Percentiles rank a stretch among this genome's conserved stretches.
phyloP scores from a whole-genome alignment of 1,284 basidiomycete genomes.

The Hypsizygus ulmarius region DNA sequence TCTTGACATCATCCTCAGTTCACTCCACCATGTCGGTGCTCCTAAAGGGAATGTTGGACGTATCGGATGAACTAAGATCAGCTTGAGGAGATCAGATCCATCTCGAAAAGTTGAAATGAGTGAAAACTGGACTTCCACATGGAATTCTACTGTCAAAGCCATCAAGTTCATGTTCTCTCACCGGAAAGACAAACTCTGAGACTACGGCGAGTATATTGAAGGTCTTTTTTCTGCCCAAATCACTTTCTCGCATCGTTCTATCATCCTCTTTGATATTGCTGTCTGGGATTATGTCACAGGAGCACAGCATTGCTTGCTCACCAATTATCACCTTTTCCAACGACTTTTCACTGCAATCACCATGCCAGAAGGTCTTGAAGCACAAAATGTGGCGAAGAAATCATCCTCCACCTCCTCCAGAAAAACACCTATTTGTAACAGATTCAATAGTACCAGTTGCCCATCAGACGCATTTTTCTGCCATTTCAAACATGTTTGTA shows the following conservation, averaged over 20 bases:
- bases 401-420: neutral
- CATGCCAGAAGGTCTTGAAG: conserved; percentile 15
- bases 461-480: neutral
- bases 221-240: conserved; percentile 10
- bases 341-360: conserved; percentile 13
- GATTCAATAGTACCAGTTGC: neutral
- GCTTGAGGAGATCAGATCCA: conserved; percentile 15
- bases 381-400: neutral
- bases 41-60: conserved; percentile 16
- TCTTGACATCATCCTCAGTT: conserved; percentile 25
- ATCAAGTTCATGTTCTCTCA: neutral
- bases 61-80: conserved; percentile 21
- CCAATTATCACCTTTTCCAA: conserved; percentile 10
- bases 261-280: conserved; percentile 19
- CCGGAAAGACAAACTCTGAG: neutral
- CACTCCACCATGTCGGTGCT: conserved; percentile 16
- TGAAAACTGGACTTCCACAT: conserved; percentile 24
- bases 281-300: conserved; percentile 15
- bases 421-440: neutral
- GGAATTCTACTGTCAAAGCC: neutral
- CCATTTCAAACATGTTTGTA: neutral
- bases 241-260: conserved; percentile 1
- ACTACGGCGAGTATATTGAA: conserved; percentile 14
- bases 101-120: conserved; percentile 19
- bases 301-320: conserved; percentile 16